Evolutionary conservation across 2,329 filamentous ascomycete species (phyloP), one percentile per base, ranked within the genome.

Genomic region (Metarhizium humberi): DNA sequence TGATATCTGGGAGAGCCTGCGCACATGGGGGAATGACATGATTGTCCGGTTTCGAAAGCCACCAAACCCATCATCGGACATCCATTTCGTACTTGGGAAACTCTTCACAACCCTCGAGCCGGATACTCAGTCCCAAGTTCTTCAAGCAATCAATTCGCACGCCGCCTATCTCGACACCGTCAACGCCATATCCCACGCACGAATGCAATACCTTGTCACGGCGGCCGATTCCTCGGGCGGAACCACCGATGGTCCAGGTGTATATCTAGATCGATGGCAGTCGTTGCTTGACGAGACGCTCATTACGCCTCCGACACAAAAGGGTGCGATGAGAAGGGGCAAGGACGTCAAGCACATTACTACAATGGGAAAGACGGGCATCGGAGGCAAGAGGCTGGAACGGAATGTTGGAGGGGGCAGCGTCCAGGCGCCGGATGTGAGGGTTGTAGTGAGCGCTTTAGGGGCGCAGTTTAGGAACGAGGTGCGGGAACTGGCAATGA

Each of bases 261-360:
- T 87, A 50, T 92, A 87, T 64, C 78, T 91, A 29, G 77, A 81
- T 1, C 78, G 83, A 51, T 92, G 88, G 88, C 85, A 90, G 65
- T 74, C 79, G 1, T 73, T 91, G 6, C 73, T 92, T 3, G 85
- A 91, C 64, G 73, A 77, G n/a, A 88, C 88, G 0, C 67, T 77
- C 49, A 84, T 92, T 58, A 87, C 86, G 1, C 86, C 88, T 0
- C 76, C 72, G 0, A 74, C 71, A 1, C 67, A 74, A 0, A 64
- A 69, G 1, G 85, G 85, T 0, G 71, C 74, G 1, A 67, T 85
- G 0, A 75, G 86, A 0, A 65, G 59, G 7, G 82, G 81, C 14
- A 75, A 70, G 38, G 79, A 82, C 18, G 77, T 82, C 32, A 78
- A 73, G 64, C 67, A 70, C 45, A 58, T 64, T 29, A 67, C 69